Base-by-base conservation (phyloP, 495 filamentous ascomycete genomes). In the Annulohypoxylon bovei region DNA sequence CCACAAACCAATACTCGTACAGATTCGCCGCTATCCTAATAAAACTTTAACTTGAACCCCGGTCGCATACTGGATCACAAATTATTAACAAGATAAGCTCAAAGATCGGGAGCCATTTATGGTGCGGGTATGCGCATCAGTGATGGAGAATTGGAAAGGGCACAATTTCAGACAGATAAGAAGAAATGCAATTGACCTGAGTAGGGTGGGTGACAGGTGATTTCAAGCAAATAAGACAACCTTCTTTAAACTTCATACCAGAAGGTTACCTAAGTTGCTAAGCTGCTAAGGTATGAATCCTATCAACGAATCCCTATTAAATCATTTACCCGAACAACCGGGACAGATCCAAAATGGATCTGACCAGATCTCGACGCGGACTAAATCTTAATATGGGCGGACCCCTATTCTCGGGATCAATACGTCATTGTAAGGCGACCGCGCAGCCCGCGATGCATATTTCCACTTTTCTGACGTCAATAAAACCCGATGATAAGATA, bases 401-500 rank as follows among this genome's bases (percentile, higher is more conserved):
- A 53, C 46, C 55, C 46, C 25, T 54, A 60, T 60, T 53, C 54
- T 54, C 12, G 64, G 55, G 25, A 14, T 0, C 12, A 8, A 32
- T 70, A 65, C 60, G 67, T 70, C 67, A 70, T 70, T 23, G 14
- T 27, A 12, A n/a, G 18, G 23, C 28, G 0, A 35, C 4, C 33
- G 3, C 23, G 11, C n/a, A n/a, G 16, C 25, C 7, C 18, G 4
- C 23, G 20, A 14, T 27, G 16, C 25, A 9, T 8, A 20, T 47
- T 28, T 8, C 67, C 67, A 47, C 55, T 40, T 59, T 65, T 70
- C 33, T 70, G 60, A 70, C 67, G 67, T 70, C 46, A 55, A n/a
- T 22, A 1, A 60, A 25, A 4, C 14, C 22, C 23, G 66, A n/a
- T 27, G 59, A 40, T 23, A 53, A 69, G 40, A 52, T 46, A 68